Evolutionary conservation across 2,329 filamentous ascomycete genomes (phyloP).

Genomic region (Lomentospora prolificans): DNA sequence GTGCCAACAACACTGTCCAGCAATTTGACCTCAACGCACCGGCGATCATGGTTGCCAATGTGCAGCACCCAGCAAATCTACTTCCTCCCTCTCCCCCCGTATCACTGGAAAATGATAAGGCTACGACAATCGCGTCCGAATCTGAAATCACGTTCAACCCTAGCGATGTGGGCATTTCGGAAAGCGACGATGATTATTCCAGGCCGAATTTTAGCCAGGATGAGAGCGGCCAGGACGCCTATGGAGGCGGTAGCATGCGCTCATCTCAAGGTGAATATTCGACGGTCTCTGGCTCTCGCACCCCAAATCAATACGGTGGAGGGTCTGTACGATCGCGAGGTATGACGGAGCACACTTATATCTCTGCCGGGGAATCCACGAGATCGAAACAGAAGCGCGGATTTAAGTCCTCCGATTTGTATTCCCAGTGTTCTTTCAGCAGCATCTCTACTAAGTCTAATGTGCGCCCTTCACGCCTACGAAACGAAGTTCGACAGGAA

Average conservation of each 20-base stretch:
- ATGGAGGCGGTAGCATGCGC: constrained; percentile 42
- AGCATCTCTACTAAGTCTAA: constrained; percentile 37
- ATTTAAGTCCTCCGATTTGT: constrained; percentile 32
- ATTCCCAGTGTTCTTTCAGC: constrained; percentile 44
- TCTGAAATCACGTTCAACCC: constrained; percentile 45
- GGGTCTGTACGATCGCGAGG: constrained; percentile 43
- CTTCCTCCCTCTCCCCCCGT: constrained; percentile 76
- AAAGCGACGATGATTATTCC: constrained; percentile 70
- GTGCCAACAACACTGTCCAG: constrained; percentile 79
- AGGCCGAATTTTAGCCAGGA: constrained; percentile 41
- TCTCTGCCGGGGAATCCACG: constrained; percentile 49
- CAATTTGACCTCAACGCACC: constrained; percentile 89
- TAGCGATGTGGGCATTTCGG: constrained; percentile 50
- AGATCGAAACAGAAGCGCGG: constrained; percentile 33
- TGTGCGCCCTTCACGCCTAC: constrained; percentile 56
- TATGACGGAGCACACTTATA: constrained; percentile 55
- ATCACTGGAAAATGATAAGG: constrained; percentile 60
- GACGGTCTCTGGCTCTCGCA: constrained; percentile 37
- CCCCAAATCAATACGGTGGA: constrained; percentile 34
- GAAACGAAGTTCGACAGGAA: constrained; percentile 70
- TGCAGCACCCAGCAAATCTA: constrained; percentile 73
- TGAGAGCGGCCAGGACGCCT: background rate
- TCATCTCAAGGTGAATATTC: constrained; percentile 57
- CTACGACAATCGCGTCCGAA: constrained; percentile 40
- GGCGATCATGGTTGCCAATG: constrained; percentile 70